Evolutionary conservation across 2,329 filamentous ascomycete species (phyloP).

Genomic region (Scedosporium apiospermum): DNA sequence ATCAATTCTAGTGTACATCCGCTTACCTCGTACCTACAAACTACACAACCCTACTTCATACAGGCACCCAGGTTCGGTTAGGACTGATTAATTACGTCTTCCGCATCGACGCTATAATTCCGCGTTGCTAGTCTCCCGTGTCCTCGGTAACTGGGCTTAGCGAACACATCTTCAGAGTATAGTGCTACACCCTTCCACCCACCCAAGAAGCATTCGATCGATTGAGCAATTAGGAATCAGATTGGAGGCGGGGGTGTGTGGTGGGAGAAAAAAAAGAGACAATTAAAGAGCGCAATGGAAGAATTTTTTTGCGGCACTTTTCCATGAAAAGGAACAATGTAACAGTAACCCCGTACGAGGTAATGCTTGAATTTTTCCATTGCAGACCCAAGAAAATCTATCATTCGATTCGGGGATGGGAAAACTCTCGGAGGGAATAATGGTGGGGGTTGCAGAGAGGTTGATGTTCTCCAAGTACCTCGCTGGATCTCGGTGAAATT

Average conservation of each 20-base stretch:
- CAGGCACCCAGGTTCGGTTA: too few relatives aligned
- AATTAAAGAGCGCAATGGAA: not conserved
- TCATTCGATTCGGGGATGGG: not conserved
- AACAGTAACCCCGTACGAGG: not conserved
- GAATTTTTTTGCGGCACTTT: not conserved
- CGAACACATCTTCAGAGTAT: not conserved
- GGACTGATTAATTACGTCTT: not conserved
- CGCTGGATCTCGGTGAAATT: too few relatives aligned
- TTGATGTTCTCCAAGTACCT: not conserved
- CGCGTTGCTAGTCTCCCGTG: not conserved
- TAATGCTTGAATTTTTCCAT: not conserved
- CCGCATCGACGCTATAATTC: not conserved
- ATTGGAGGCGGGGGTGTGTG: not conserved
- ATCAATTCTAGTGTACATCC: too few relatives aligned
- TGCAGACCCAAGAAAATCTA: not conserved
- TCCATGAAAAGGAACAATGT: not conserved
- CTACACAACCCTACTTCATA: too few relatives aligned
- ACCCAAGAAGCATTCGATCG: not conserved
- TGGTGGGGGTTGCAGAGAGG: not conserved
- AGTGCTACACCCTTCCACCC: not conserved
- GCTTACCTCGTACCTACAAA: too few relatives aligned
- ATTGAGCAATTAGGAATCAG: not conserved
- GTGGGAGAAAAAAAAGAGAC: not conserved
- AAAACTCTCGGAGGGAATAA: not conserved
- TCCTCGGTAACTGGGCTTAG: not conserved